These are phyloP conservation scores for Volutella citrinella DNA, from an alignment of 2,329 filamentous ascomycete genomes.

Conservation along the genomic window DNA sequence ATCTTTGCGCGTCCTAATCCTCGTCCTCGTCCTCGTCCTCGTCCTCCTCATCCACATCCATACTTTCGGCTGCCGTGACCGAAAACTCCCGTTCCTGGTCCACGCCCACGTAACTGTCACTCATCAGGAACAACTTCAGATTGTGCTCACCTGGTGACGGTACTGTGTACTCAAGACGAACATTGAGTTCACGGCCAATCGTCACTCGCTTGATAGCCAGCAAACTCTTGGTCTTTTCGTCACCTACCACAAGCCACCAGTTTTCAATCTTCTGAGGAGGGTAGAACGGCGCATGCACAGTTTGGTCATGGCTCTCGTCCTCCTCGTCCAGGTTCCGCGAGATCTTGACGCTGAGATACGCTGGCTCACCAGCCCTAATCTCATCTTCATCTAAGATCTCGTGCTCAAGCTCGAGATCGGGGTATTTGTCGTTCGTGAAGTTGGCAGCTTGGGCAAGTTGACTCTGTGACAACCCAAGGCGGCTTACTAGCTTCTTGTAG, in stretches of 20 bases:
- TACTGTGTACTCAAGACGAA: conserved; percentile 84
- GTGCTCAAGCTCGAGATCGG: conserved; percentile 89
- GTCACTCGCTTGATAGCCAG: conserved; percentile 94
- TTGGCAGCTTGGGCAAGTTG: conserved; percentile 86
- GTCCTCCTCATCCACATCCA: conserved; percentile 90
- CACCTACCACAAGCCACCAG: conserved; percentile 97
- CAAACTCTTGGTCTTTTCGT: conserved; percentile 83
- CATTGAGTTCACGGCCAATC: conserved; percentile 72
- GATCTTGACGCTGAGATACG: conserved; percentile 80
- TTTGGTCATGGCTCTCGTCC: conserved; percentile 66
- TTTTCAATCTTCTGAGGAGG: conserved; percentile 91
- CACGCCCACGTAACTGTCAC: conserved; percentile 93
- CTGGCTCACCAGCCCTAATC: conserved; percentile 75
- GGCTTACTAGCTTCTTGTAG: conserved; percentile 73
- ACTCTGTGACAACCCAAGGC: conserved; percentile 72
- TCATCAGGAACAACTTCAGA: conserved; percentile 91
- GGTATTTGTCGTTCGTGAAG: conserved; percentile 96
- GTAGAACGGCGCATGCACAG: conserved; percentile 94
- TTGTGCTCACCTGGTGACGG: conserved; percentile 80
- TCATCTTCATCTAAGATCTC: conserved; percentile 77
- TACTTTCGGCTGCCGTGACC: conserved; percentile 82
- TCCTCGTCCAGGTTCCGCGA: conserved; percentile 72
- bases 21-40: conserved; percentile 67
- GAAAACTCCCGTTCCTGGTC: conserved; percentile 92
- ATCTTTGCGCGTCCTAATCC: conserved; percentile 23